phyloP scores from a whole-genome alignment of 1,139 yeast species.

The Pichia sp. region DNA sequence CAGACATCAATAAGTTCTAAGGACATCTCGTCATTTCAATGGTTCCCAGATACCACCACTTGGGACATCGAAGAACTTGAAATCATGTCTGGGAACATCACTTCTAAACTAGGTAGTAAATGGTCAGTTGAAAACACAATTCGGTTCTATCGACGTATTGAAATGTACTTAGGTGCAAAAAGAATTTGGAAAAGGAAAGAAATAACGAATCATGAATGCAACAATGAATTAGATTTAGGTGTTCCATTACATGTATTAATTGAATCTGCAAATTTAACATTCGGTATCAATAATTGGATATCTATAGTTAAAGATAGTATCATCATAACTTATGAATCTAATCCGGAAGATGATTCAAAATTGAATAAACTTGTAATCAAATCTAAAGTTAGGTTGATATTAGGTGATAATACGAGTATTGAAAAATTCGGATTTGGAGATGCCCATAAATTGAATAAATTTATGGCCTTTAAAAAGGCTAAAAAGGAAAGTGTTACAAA shows the following conservation, averaged over 20 bases:
- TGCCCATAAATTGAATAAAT: constrained; percentile 32
- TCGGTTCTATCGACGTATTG: constrained; percentile 1
- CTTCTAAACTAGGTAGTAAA: constrained; percentile 20
- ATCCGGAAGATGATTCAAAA: constrained; percentile 7
- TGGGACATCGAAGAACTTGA: constrained; percentile 23
- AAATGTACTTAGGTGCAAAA: not conserved
- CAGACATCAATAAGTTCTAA: not conserved
- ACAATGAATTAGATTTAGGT: constrained; percentile 5
- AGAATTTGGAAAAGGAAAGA: not conserved
- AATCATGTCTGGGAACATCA: constrained; percentile 14
- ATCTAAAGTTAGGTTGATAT: constrained; percentile 33
- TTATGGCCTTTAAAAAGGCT: constrained; percentile 37
- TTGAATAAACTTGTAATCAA: constrained; percentile 19
- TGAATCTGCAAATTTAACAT: constrained; percentile 53
- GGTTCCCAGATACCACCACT: constrained; percentile 6
- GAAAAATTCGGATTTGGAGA: constrained; percentile 40
- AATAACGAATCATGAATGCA: not conserved
- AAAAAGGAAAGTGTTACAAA: constrained; percentile 50
- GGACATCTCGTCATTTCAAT: not conserved
- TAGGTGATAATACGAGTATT: constrained; percentile 45
- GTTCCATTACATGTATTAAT: constrained; percentile 32
- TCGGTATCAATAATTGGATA: constrained; percentile 67
- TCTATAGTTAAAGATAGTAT: constrained; percentile 37
- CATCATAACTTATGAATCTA: constrained; percentile 28
- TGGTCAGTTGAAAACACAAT: constrained; percentile 21